Evolutionary conservation across 306 rosid genomes (phyloP).

Genomic region (Quercus alba): DNA sequence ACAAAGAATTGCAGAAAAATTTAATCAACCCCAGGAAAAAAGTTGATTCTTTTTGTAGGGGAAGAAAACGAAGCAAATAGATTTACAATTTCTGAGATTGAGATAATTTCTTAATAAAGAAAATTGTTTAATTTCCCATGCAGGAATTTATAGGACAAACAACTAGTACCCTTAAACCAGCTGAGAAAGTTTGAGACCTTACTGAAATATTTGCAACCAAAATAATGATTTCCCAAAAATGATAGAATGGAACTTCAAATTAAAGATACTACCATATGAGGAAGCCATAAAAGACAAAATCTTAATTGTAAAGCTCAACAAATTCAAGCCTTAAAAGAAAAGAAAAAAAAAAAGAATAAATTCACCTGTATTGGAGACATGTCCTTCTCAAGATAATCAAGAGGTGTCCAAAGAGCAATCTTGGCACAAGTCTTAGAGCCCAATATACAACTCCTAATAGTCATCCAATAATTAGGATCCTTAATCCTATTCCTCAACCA

Average conservation of each 20-base stretch:
- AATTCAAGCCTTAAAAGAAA: too few species aligned
- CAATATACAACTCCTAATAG: conserved; percentile 64
- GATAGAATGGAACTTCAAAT: not conserved
- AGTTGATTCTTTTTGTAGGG: too few species aligned
- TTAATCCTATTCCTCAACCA: conserved; percentile 73
- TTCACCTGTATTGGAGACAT: conserved; percentile 87
- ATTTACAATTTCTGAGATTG: not conserved
- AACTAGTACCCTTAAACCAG: too few species aligned
- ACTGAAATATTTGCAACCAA: not conserved
- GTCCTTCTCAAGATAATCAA: conserved; percentile 69
- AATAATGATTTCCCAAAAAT: not conserved
- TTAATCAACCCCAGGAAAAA: too few species aligned
- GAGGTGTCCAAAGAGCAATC: conserved; percentile 60
- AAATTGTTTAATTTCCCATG: not conserved
- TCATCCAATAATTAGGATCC: conserved; percentile 66
- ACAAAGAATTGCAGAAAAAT: not conserved
- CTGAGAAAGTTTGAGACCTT: too few species aligned
- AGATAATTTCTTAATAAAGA: not conserved
- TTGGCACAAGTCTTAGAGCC: conserved; percentile 78
- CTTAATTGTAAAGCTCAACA: not conserved
- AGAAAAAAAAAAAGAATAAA: not conserved
- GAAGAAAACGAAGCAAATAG: too few species aligned
- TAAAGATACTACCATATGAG: too few species aligned
- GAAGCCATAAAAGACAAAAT: not conserved
- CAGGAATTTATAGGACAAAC: not conserved